Conservation (phyloP, 2,329 filamentous ascomycete genomes). For the Aspergillus jensenii region DNA sequence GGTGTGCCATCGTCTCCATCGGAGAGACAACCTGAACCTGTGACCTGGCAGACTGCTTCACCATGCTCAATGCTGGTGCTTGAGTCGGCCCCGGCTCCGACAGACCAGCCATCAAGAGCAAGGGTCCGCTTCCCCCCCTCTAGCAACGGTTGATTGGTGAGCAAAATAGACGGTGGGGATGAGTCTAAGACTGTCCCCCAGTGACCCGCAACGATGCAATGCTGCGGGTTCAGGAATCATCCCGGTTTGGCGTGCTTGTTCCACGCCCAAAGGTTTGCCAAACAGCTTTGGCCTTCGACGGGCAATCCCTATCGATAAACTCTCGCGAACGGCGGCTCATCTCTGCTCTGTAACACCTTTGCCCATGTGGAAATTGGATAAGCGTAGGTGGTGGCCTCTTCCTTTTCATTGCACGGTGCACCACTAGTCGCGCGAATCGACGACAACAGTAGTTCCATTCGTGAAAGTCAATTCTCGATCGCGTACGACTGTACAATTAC, state of each 20-base stretch:
- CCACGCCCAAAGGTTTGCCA: constrained; percentile 26
- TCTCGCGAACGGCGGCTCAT: constrained; percentile 4
- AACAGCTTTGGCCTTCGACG: constrained; percentile 4
- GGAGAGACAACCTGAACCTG: constrained; percentile 3
- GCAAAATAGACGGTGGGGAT: constrained; percentile 19
- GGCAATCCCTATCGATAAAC: constrained; percentile 1
- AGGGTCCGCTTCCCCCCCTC: constrained; percentile 13
- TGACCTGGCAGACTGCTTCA: neutral
- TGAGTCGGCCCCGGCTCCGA: constrained; percentile 15
- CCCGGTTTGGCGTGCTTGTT: constrained; percentile 17
- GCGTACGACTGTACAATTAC: neutral
- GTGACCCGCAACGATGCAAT: constrained; percentile 23
- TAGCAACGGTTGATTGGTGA: constrained; percentile 22
- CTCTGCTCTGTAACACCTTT: neutral
- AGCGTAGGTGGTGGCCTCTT: neutral
- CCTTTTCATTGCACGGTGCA: neutral
- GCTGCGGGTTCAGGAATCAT: constrained; percentile 9
- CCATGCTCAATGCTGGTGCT: constrained; percentile 7
- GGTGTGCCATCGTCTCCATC: constrained; percentile 19
- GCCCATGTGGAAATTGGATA: neutral
- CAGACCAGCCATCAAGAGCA: constrained; percentile 17
- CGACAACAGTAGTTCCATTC: neutral
- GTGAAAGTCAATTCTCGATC: constrained; percentile 6
- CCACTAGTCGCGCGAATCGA: neutral
- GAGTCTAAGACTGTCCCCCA: constrained; percentile 14